Conservation (phyloP, 495 filamentous ascomycete genomes). For the Penicillium fimorum region DNA sequence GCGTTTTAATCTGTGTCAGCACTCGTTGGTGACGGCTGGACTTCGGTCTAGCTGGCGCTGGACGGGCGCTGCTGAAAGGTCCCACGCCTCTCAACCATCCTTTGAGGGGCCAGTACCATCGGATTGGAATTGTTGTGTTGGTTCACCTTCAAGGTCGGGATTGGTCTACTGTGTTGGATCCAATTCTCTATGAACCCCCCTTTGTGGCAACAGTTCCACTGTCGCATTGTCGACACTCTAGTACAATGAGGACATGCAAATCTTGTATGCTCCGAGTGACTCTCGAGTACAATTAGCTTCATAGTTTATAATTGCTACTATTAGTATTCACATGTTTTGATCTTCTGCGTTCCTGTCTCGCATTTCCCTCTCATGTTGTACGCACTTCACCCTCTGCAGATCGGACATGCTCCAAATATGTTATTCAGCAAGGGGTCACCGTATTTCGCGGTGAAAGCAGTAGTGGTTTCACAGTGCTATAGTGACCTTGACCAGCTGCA, state of each 20-base stretch:
- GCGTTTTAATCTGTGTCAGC: constrained; percentile 44
- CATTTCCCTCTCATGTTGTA: not conserved
- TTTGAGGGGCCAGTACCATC: constrained; percentile 44
- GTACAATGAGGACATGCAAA: constrained; percentile 1
- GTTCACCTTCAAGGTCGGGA: not conserved
- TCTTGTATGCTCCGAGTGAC: constrained; percentile 1
- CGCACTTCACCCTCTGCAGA: not conserved
- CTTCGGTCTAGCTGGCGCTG: constrained; percentile 29
- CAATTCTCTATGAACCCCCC: not conserved
- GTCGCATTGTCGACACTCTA: constrained; percentile 3
- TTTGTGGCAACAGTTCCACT: not conserved
- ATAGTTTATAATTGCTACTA: not conserved
- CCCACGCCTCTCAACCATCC: constrained; percentile 51
- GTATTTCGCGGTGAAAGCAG: not conserved
- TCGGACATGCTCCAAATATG: not conserved
- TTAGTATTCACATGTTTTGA: not conserved
- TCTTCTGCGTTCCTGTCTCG: not conserved
- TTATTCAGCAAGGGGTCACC: not conserved
- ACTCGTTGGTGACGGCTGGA: constrained; percentile 39
- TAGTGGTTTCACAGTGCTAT: not conserved
- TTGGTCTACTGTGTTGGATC: not conserved
- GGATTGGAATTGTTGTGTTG: constrained; percentile 48
- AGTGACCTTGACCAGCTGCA: not conserved
- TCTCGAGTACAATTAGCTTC: not conserved
- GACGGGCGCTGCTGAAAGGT: constrained; percentile 54